Conservation (phyloP, 2,329 filamentous ascomycete genomes). For the Fusarium solani-melongenae region DNA sequence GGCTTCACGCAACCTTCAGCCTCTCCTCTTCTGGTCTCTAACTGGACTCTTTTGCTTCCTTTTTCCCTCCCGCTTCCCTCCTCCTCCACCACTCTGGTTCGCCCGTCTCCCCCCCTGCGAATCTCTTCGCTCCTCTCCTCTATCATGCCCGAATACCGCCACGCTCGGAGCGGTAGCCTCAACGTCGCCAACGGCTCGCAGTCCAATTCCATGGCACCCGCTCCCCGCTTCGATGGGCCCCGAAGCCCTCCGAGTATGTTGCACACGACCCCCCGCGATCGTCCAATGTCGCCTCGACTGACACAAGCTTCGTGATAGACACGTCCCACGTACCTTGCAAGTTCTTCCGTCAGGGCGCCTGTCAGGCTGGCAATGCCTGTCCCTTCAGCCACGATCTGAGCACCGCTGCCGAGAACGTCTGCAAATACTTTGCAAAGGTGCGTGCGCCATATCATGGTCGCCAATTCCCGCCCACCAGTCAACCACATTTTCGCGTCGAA, state of each 20-base stretch:
- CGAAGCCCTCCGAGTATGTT: slow-evolving; percentile 70
- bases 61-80: slow-evolving; percentile 20
- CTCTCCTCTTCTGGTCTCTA: slow-evolving; percentile 25
- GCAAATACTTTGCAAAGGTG: slow-evolving; percentile 99
- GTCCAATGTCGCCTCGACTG: slow-evolving; percentile 35
- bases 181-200: slow-evolving; percentile 57
- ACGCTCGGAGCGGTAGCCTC: slow-evolving; percentile 68
- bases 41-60: slow-evolving; percentile 15
- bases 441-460: slow-evolving; percentile 45
- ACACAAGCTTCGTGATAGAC: slow-evolving; percentile 64
- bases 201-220: slow-evolving; percentile 44
- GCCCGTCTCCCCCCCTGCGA: slow-evolving; percentile 28
- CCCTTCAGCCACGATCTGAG: slow-evolving; percentile 96
- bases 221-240: slow-evolving; percentile 66
- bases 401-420: slow-evolving; percentile 85
- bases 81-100: slow-evolving; percentile 34
- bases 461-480: slow-evolving; percentile 19
- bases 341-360: slow-evolving; percentile 97
- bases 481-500: slow-evolving; percentile 6
- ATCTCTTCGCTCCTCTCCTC: slow-evolving; percentile 31
- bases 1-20: slow-evolving; percentile 39
- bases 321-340: slow-evolving; percentile 99
- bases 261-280: slow-evolving; percentile 41
- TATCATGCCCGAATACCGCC: slow-evolving; percentile 64
- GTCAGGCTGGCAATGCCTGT: slow-evolving; percentile 94